Conservation (phyloP, 495 filamentous ascomycete genomes). For the Neurospora sp. region DNA sequence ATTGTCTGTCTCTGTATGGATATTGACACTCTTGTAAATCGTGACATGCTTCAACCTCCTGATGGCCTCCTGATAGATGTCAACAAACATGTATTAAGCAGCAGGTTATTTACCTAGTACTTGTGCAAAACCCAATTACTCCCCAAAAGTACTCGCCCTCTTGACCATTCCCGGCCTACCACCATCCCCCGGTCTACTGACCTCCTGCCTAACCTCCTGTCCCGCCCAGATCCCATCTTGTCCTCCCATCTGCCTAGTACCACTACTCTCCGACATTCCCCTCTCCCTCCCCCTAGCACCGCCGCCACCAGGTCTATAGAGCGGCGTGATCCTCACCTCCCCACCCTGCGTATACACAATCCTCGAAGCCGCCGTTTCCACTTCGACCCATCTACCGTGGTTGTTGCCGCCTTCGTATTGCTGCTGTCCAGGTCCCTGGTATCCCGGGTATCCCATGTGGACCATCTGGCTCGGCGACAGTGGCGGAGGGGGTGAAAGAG, state of each 20-base stretch:
- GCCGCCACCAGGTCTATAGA: not conserved
- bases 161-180: not conserved
- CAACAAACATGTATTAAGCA: not conserved
- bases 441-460: not conserved
- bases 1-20: not conserved
- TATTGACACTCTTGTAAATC: not conserved
- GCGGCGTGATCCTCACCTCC: not conserved
- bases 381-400: not conserved
- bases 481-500: not conserved
- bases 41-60: not conserved
- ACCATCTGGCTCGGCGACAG: not conserved
- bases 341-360: not conserved
- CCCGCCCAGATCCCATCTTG: not conserved
- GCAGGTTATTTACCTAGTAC: not conserved
- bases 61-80: not conserved
- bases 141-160: constrained; percentile 3
- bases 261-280: not conserved
- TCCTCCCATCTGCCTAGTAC: too few species aligned
- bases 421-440: not conserved
- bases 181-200: not conserved
- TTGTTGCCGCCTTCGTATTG: not conserved
- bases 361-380: not conserved
- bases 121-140: constrained; percentile 4
- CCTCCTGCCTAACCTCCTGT: not conserved
- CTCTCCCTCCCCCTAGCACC: not conserved